Base-by-base conservation (phyloP, 2,329 filamentous ascomycete species). In the Peltaster fructicola region DNA sequence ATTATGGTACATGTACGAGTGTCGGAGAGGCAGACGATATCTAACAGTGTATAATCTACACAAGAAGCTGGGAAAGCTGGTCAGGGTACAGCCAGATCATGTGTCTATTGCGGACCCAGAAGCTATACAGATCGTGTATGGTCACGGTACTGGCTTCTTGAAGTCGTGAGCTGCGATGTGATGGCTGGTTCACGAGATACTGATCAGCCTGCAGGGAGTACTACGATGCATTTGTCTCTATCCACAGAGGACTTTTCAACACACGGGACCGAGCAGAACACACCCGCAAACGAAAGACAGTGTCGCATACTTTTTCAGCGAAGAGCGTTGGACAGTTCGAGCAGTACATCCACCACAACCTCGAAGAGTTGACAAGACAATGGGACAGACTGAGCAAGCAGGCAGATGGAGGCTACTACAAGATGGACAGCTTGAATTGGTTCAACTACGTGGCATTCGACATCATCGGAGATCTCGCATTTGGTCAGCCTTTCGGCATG, bases 151-250 rank as follows among this genome's bases (percentile, higher is more conserved):
- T 29, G 58, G 58, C 2, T 52, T 54, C 35, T 52, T 47, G 11
- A 58, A 59, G 42, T 51, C 45, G 49, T 53, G 35, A 18, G 36
- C 13, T 6, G 3, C 24, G 10, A 4, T 7, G 6, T n/a, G 8
- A n/a, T 12, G 6, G n/a, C 8, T 7, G 5, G 7, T 20, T 4
- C 8, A n/a, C 14, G 8, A 5, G 4, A 20, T 8, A 8, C 23
- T 29, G 16, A 29, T 22, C 10, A 10, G 16, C 14, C n/a, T 23
- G 10, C 10, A 28, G 26, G 5, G 27, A 30, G 8, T 30, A 30
- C 16, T 30, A 91, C 88, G 63, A 69, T 81, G 43, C 79, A 24
- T 92, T 92, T 40, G 81, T 92, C 27, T 84, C 77, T 8, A 90
- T 91, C 43, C 68, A 66, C 24, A 68, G 79, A 8, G 81, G 81